Conservation (phyloP, 768 basidiomycete genomes). For the Mycena vitilis region DNA sequence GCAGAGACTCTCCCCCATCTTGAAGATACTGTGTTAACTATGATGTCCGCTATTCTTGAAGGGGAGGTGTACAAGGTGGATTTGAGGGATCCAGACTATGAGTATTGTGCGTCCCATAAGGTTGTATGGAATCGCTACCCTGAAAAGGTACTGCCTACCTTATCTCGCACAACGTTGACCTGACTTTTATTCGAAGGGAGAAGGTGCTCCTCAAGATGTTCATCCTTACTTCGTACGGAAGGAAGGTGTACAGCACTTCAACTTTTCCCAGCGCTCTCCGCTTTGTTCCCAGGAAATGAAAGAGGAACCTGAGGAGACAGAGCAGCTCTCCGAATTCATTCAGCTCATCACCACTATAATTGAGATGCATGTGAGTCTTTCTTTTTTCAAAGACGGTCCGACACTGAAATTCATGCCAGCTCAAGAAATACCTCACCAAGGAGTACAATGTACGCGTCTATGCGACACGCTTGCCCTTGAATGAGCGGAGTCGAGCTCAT, state of each 20-base stretch:
- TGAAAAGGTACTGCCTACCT: not conserved
- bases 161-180: not conserved
- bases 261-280: not conserved
- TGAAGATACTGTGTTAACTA: not conserved
- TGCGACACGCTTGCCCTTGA: not conserved
- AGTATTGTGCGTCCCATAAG: not conserved
- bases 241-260: not conserved
- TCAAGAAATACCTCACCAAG: constrained; percentile 1
- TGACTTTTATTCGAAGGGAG: no score
- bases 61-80: constrained; percentile 2
- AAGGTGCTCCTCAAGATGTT: no score
- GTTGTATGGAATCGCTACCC: constrained; percentile 1
- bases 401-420: not conserved
- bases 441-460: not conserved
- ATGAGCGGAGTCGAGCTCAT: not conserved
- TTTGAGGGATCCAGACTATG: not conserved
- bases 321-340: constrained; percentile 1
- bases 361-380: constrained; percentile 12
- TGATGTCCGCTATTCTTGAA: not conserved
- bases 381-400: not conserved
- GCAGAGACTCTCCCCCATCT: constrained; percentile 6
- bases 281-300: not conserved
- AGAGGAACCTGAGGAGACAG: constrained; percentile 10
- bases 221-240: not conserved
- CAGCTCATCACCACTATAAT: not conserved